A percentile compares a stretch with the other conserved stretches of the same genome.
Conservation (phyloP, 257 asterid genomes). For the Forsythia suspensa region DNA sequence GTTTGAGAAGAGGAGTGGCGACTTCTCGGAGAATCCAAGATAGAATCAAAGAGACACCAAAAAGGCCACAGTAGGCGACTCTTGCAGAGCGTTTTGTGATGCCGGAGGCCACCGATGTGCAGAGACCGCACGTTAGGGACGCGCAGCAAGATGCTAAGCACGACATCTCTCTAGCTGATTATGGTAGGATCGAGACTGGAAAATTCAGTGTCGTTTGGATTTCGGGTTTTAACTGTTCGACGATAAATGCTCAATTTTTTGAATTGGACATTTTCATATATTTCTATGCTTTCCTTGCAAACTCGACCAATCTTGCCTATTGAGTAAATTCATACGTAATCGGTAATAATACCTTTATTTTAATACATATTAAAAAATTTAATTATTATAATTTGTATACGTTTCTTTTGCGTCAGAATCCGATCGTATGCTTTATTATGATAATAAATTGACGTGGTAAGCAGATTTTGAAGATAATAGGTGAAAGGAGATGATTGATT, state of each 20-base stretch:
- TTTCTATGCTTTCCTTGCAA: neutral
- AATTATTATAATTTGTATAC: too few species aligned
- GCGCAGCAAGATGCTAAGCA: slow-evolving; percentile 88
- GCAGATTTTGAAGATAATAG: too few species aligned
- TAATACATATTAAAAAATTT: too few species aligned
- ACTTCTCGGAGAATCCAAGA: slow-evolving; percentile 93
- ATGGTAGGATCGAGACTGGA: slow-evolving; percentile 9
- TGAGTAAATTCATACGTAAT: too few species aligned
- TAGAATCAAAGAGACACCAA: slow-evolving; percentile 68
- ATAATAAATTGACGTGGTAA: too few species aligned
- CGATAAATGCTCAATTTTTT: neutral
- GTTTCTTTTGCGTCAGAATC: too few species aligned
- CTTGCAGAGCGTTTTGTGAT: slow-evolving; percentile 88
- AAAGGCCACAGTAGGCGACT: slow-evolving; percentile 77
- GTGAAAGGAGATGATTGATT: too few species aligned
- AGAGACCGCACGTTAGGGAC: slow-evolving; percentile 90
- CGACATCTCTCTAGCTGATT: slow-evolving; percentile 51
- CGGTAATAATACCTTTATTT: too few species aligned
- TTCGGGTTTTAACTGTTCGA: neutral
- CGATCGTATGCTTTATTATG: too few species aligned
- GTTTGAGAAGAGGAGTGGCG: slow-evolving; percentile 67
- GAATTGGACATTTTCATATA: neutral
- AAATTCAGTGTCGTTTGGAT: neutral
- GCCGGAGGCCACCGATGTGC: slow-evolving; percentile 91
- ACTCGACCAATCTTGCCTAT: neutral